A percentile compares a stretch with the other conserved stretches of the same genome.
These are phyloP conservation scores for Kernera saxatilis DNA, from an alignment of 345 rosid genomes.

Conservation along the genomic window DNA sequence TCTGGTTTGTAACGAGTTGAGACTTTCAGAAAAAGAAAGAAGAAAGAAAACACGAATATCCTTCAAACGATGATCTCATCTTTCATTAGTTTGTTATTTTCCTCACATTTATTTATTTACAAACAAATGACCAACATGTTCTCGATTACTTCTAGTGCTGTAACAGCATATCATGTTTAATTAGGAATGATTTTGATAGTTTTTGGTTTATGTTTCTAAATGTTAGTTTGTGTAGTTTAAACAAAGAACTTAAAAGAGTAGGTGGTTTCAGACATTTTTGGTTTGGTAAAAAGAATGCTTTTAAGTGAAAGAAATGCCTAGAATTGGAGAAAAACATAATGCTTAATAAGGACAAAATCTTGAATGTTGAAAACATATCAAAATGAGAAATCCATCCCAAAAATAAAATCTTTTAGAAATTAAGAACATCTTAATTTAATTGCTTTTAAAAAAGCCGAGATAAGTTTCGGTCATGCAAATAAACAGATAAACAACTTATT, in stretches of 20 bases:
- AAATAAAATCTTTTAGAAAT: no score
- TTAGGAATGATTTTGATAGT: neutral
- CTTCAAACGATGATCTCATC: neutral
- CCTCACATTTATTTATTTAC: neutral
- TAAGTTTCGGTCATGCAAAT: neutral
- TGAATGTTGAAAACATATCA: neutral
- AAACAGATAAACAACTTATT: neutral
- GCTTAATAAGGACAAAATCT: no score
- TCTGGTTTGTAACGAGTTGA: neutral
- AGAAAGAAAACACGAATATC: neutral
- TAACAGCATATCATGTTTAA: no score
- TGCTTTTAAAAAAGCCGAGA: neutral
- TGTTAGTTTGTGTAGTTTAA: neutral
- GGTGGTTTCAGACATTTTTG: neutral
- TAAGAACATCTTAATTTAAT: no score
- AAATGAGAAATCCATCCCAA: no score
- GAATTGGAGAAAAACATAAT: neutral
- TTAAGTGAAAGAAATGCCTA: neutral
- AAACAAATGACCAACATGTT: neutral
- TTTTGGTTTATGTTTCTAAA: no score
- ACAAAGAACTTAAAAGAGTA: neutral
- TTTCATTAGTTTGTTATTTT: neutral
- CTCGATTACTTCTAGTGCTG: no score
- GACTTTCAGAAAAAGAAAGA: neutral
- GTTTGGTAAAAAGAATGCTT: neutral